Base-by-base conservation (phyloP, 306 rosid genomes). In the Citrullus colocynthis region DNA sequence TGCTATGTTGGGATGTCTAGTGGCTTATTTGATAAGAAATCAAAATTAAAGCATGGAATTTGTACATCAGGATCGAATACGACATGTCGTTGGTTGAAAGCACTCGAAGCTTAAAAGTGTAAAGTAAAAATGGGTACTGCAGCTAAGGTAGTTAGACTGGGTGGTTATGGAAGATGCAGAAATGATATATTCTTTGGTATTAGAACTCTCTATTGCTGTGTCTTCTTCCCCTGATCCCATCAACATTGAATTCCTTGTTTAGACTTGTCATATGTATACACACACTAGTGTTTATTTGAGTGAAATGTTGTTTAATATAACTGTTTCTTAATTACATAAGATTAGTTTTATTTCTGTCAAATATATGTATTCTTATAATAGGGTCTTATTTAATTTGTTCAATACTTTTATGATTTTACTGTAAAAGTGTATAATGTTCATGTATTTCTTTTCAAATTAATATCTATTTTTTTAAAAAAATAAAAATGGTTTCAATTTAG, bases 1-100 rank as follows among this genome's bases (percentile, higher is more conserved):
- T 79, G 91, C 93, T 51, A 18, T 94, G 72, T 52, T 90, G 86
- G 98, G 98, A 76, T 89, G 92, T 85, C 9, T 90, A 75, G 75
- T 94, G 67, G 95, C 96, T 12, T 84, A 76, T 81, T 78, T 94
- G 34, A 84, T 83, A 13, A 30, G 74, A 78, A 78, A 63, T 28
- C 44, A 52, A 45, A 59, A 41, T 13, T 76, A 76, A 45, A 76
- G 9, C 6, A 59, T 18, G 51, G 44, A 76, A 59, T 58, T 54
- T 74, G 78, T 18, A 32, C 66, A 78, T 49, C 39, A 24, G 66
- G 37, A 45, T 63, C 51, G 5, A 45, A 18, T 51, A 13, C 9
- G n/a, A 44, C 18, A n/a, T 69, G 12, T 44, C n/a, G 7, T 69
- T 24, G n/a, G 16, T 69, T 42, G 36, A 15, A 69, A 42, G 56